A percentile compares a stretch with the other conserved stretches of the same genome.
Evolutionary conservation across 345 rosid genomes (phyloP).

Genomic region (Clarkia xantiana): DNA sequence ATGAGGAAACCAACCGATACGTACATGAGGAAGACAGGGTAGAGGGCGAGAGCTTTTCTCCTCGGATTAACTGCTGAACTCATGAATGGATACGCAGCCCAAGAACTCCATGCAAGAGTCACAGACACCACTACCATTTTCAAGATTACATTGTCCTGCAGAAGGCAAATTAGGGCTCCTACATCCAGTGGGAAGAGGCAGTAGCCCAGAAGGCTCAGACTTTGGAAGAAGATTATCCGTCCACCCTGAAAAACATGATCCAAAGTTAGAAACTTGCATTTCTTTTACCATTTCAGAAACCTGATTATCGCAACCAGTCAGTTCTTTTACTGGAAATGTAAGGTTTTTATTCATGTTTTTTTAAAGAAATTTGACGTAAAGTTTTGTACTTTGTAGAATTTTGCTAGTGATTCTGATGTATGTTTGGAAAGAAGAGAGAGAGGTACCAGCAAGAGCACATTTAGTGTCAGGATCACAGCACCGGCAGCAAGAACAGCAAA

Average conservation of each 20-base stretch:
- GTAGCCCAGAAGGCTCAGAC: constrained; percentile 69
- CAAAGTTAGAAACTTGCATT: no score
- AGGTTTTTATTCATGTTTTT: no score
- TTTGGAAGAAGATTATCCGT: constrained; percentile 80
- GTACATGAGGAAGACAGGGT: constrained; percentile 92
- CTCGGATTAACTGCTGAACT: constrained; percentile 79
- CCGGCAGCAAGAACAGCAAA: constrained; percentile 95
- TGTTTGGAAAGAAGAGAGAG: constrained; percentile 1
- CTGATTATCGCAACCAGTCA: no score
- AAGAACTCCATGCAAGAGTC: constrained; percentile 81
- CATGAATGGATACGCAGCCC: constrained; percentile 98
- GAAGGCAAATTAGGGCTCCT: constrained; percentile 68
- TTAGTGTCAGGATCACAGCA: constrained; percentile 83
- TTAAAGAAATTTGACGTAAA: no score
- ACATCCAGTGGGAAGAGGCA: constrained; percentile 79
- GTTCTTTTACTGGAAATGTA: no score
- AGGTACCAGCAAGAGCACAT: constrained; percentile 78
- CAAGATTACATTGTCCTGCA: constrained; percentile 61
- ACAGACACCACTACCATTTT: constrained; percentile 56
- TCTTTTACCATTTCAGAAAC: no score
- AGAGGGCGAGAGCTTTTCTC: constrained; percentile 78
- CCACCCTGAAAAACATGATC: constrained; percentile 46
- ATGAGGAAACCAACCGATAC: constrained; percentile 92
- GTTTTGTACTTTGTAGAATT: no score
- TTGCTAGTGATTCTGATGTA: no score